phyloP scores from a whole-genome alignment of 192 early-diverging fungal genomes.

The Rhizophlyctis rosea region DNA sequence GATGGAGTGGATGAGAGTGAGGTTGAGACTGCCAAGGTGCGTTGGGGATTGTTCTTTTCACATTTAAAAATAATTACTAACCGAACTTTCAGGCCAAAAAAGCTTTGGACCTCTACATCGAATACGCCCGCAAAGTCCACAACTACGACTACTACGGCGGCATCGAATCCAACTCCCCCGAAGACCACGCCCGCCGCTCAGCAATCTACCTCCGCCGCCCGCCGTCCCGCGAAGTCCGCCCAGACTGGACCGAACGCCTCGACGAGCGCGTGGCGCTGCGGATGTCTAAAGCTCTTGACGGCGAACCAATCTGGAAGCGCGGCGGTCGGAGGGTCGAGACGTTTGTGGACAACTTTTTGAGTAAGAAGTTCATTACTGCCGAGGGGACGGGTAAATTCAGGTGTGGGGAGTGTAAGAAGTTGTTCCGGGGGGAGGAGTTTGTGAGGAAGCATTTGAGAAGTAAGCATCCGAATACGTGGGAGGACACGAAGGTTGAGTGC shows the following conservation, averaged over 20 bases:
- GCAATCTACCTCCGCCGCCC: constrained; percentile 39
- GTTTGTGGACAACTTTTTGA: constrained; percentile 52
- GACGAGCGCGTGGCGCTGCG: constrained; percentile 54
- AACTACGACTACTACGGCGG: constrained; percentile 93
- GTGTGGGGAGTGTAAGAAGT: constrained; percentile 85
- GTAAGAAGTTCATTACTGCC: constrained; percentile 47
- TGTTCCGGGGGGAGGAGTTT: constrained; percentile 91
- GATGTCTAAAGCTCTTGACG: constrained; percentile 25
- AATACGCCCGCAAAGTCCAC: constrained; percentile 87
- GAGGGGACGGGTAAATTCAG: constrained; percentile 83
- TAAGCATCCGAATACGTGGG: constrained; percentile 78
- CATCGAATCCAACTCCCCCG: constrained; percentile 68
- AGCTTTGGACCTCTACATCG: constrained; percentile 75
- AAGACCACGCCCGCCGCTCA: constrained; percentile 84
- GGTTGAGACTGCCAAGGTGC: neutral
- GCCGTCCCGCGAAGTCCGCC: neutral
- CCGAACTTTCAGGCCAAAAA: constrained; percentile 25
- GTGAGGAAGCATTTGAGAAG: constrained; percentile 89
- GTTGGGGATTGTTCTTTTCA: neutral
- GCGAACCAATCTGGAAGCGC: constrained; percentile 21
- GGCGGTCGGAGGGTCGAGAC: constrained; percentile 36
- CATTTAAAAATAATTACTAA: neutral
- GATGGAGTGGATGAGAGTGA: neutral
- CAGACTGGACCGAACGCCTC: constrained; percentile 40
- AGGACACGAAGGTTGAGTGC: constrained; percentile 1